Percentiles rank a stretch among this genome's conserved stretches.
These are phyloP conservation scores for Brassica juncea DNA, from an alignment of 345 rosid species.

Conservation along the genomic window DNA sequence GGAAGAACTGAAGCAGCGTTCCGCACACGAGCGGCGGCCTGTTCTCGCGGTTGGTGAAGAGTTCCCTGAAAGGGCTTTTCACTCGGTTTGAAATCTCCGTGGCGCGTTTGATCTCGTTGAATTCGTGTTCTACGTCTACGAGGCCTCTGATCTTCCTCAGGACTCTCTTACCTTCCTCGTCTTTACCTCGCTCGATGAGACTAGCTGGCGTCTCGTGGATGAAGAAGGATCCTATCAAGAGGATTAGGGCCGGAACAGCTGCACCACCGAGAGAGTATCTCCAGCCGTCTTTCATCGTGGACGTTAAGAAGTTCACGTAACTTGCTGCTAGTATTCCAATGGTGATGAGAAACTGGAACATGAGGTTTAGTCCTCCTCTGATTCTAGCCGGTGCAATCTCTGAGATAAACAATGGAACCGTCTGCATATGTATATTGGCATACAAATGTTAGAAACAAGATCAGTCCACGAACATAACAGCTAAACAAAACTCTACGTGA, in stretches of 20 bases:
- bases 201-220: conserved; percentile 74
- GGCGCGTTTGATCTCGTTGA: conserved; percentile 45
- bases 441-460: neutral
- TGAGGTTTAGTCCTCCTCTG: conserved; percentile 69
- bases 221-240: conserved; percentile 56
- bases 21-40: conserved; percentile 59
- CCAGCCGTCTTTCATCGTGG: conserved; percentile 58
- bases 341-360: conserved; percentile 74
- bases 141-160: conserved; percentile 62
- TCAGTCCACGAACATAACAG: neutral
- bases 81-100: conserved; percentile 47
- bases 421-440: conserved; percentile 43
- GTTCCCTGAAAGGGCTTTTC: conserved; percentile 49
- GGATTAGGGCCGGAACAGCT: conserved; percentile 57
- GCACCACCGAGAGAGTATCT: conserved; percentile 69
- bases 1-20: conserved; percentile 56
- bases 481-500: neutral
- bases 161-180: conserved; percentile 40
- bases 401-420: conserved; percentile 77
- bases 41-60: conserved; percentile 33
- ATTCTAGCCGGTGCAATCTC: conserved; percentile 68
- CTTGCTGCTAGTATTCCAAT: conserved; percentile 65
- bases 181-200: conserved; percentile 58
- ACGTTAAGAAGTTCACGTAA: conserved; percentile 46
- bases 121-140: conserved; percentile 51